Evolutionary conservation across 116 monocot species (phyloP).

Genomic region (Posidonia oceanica): DNA sequence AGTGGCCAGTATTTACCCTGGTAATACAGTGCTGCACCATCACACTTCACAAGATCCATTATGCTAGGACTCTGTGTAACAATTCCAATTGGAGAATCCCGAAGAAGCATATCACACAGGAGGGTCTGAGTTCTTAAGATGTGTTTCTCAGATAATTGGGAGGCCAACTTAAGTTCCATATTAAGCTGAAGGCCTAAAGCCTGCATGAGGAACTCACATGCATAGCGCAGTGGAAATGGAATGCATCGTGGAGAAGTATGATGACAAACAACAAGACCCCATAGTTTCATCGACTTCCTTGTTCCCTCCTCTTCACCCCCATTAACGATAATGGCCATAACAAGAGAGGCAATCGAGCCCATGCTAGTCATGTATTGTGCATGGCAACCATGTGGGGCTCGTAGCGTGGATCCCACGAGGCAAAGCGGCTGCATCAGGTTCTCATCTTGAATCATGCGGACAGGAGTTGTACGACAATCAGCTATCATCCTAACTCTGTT

Average conservation of each 20-base stretch:
- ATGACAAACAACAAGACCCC: constrained; percentile 93
- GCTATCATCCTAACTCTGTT: constrained; percentile 78
- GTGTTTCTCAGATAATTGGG: constrained; percentile 69
- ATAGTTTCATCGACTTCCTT: constrained; percentile 48
- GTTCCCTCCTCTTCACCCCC: constrained; percentile 22
- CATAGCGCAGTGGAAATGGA: constrained; percentile 76
- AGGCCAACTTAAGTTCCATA: constrained; percentile 78
- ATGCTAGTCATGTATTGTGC: constrained; percentile 86
- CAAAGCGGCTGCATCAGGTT: constrained; percentile 51
- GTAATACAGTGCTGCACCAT: constrained; percentile 75
- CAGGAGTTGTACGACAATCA: constrained; percentile 60
- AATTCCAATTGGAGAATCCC: constrained; percentile 66
- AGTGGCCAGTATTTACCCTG: constrained; percentile 52
- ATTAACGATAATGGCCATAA: constrained; percentile 70
- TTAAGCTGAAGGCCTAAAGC: constrained; percentile 81
- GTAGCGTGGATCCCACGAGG: constrained; percentile 73
- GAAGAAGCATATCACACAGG: constrained; percentile 76
- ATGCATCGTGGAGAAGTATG: constrained; percentile 77
- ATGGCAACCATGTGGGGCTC: constrained; percentile 80
- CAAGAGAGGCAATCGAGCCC: constrained; percentile 79
- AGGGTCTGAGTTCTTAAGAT: constrained; percentile 73
- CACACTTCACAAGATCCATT: constrained; percentile 86
- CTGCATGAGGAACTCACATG: constrained; percentile 92
- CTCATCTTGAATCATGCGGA: constrained; percentile 49
- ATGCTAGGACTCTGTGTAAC: constrained; percentile 79